These are phyloP conservation scores for Medicago arabica DNA, from an alignment of 306 rosid genomes.

Conservation along the genomic window DNA sequence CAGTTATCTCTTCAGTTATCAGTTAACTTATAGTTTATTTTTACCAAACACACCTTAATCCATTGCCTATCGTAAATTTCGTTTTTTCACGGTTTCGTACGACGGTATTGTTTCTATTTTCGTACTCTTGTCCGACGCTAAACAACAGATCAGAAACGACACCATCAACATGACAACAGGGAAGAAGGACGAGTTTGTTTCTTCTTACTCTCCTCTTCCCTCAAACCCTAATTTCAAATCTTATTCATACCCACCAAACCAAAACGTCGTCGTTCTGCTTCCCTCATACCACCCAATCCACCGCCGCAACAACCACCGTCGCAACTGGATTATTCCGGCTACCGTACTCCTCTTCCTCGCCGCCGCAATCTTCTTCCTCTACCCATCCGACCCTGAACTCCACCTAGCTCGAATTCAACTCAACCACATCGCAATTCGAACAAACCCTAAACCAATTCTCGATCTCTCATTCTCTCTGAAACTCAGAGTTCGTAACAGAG, in stretches of 20 bases:
- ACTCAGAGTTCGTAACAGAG: slow-evolving; percentile 61
- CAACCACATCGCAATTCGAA: slow-evolving; percentile 57
- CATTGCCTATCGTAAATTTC: too few species aligned
- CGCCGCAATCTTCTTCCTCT: slow-evolving; percentile 58
- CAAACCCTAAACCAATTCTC: slow-evolving; percentile 54
- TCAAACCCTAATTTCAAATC: neutral
- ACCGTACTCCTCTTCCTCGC: slow-evolving; percentile 38
- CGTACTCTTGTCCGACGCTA: neutral
- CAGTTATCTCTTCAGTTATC: too few species aligned
- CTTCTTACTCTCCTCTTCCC: slow-evolving; percentile 66
- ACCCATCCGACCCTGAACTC: slow-evolving; percentile 73
- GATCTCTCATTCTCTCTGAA: slow-evolving; percentile 73
- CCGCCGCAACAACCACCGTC: neutral
- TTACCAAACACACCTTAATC: too few species aligned
- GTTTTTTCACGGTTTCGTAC: too few species aligned
- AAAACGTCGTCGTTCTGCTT: slow-evolving; percentile 70
- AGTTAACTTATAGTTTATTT: too few species aligned
- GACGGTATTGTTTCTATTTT: neutral
- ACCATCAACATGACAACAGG: slow-evolving; percentile 48
- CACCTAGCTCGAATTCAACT: slow-evolving; percentile 61
- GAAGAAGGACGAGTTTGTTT: slow-evolving; percentile 48
- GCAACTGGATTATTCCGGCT: slow-evolving; percentile 1
- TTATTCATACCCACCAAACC: neutral
- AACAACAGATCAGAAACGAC: neutral
- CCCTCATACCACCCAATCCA: slow-evolving; percentile 46